A percentile compares a stretch with the other conserved stretches of the same genome.
These are phyloP conservation scores for Centrapalus pauciflorus DNA, from an alignment of 129 eudicot genomes.

Conservation along the genomic window DNA sequence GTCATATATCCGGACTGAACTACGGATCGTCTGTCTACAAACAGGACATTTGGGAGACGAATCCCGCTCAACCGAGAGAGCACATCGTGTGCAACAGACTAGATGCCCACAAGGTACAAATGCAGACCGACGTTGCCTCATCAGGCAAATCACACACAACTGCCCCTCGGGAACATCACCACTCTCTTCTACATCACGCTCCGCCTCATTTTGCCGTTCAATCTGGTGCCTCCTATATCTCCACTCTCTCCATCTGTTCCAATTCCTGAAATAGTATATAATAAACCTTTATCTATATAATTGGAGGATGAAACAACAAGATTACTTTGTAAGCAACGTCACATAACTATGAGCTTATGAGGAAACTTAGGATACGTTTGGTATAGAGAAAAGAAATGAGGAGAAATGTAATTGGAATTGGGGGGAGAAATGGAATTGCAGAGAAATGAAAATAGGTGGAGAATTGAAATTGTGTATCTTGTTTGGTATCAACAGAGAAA, in stretches of 20 bases:
- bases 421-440: too few species aligned
- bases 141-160: conserved; percentile 76
- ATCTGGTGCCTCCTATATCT: conserved; percentile 42
- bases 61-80: conserved; percentile 67
- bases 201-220: conserved; percentile 37
- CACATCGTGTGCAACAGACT: conserved; percentile 81
- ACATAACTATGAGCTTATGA: too few species aligned
- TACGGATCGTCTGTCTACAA: conserved; percentile 65
- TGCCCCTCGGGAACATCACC: conserved; percentile 72
- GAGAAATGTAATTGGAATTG: too few species aligned
- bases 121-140: conserved; percentile 67
- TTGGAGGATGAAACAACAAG: too few species aligned
- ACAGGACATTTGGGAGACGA: conserved; percentile 79
- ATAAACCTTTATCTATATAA: too few species aligned
- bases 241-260: conserved; percentile 74
- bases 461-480: too few species aligned
- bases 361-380: too few species aligned
- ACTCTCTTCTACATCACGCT: conserved; percentile 38
- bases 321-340: too few species aligned
- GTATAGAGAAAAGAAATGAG: not conserved
- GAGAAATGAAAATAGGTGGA: too few species aligned
- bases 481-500: too few species aligned
- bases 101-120: conserved; percentile 91
- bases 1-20: conserved; percentile 72
- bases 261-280: conserved; percentile 47